Conservation (phyloP, 306 rosid genomes). For the Alnus rubra region DNA sequence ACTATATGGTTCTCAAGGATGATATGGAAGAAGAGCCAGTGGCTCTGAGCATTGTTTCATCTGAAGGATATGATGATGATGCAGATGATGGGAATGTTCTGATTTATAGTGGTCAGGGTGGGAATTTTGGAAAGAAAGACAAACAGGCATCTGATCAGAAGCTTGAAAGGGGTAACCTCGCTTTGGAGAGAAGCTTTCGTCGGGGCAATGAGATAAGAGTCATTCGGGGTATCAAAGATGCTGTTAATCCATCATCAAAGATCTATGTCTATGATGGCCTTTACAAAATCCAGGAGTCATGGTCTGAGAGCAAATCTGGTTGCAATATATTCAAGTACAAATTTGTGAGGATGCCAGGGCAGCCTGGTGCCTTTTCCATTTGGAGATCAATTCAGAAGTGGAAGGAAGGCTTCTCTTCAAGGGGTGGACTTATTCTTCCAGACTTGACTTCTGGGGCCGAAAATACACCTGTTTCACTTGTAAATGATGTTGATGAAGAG, state of each 20-base stretch:
- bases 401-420: conserved; percentile 34
- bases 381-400: conserved; percentile 57
- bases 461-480: conserved; percentile 56
- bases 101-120: conserved; percentile 72
- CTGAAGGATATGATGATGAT: conserved; percentile 59
- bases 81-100: conserved; percentile 49
- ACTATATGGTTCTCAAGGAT: conserved; percentile 41
- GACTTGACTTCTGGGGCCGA: conserved; percentile 63
- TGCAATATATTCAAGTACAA: conserved; percentile 64
- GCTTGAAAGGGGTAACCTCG: conserved; percentile 76
- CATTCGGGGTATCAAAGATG: conserved; percentile 57
- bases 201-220: conserved; percentile 58
- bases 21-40: conserved; percentile 47
- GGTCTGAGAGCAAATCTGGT: conserved; percentile 61
- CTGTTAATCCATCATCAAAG: conserved; percentile 34
- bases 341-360: conserved; percentile 60
- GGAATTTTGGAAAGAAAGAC: conserved; percentile 49
- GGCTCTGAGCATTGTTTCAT: conserved; percentile 69
- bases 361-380: conserved; percentile 45
- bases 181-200: conserved; percentile 53
- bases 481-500: conserved; percentile 64
- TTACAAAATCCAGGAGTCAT: conserved; percentile 54
- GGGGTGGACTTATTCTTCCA: conserved; percentile 55
- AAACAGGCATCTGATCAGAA: conserved; percentile 58
- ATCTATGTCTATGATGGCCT: conserved; percentile 70